These are phyloP conservation scores for Tolypocladium tropicale DNA, from an alignment of 2,329 filamentous ascomycete species.

Conservation along the genomic window DNA sequence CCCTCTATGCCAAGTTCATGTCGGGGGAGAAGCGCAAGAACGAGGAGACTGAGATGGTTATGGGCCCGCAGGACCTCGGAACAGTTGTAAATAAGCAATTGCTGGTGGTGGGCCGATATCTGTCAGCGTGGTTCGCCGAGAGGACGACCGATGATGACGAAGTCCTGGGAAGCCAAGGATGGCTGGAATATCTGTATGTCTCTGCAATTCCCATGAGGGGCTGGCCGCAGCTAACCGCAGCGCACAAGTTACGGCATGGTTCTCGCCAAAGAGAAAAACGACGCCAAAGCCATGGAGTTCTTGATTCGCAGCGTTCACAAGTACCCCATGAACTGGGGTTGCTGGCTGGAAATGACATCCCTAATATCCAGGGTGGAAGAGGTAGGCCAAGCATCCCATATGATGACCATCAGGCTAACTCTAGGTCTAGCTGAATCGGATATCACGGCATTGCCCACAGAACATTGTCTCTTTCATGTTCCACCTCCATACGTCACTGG, in stretches of 20 bases:
- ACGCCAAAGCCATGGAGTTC: constrained; percentile 73
- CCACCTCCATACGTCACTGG: constrained; percentile 80
- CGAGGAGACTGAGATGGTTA: constrained; percentile 94
- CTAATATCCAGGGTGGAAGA: constrained; percentile 74
- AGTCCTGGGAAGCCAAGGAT: constrained; percentile 65
- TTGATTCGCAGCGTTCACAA: constrained; percentile 80
- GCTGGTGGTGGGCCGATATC: constrained; percentile 58
- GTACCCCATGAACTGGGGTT: constrained; percentile 94
- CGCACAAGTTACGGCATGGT: constrained; percentile 70
- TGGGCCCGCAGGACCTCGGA: constrained; percentile 84
- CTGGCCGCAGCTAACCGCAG: not conserved
- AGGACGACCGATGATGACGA: constrained; percentile 48
- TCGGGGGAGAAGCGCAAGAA: constrained; percentile 93
- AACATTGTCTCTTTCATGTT: constrained; percentile 94
- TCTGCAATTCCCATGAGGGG: not conserved
- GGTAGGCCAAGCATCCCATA: constrained; percentile 36
- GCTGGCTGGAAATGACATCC: constrained; percentile 85
- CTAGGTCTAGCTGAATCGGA: constrained; percentile 53
- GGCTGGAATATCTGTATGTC: constrained; percentile 70
- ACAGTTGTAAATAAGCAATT: constrained; percentile 80
- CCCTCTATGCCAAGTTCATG: constrained; percentile 85
- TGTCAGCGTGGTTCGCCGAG: constrained; percentile 73
- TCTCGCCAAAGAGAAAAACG: constrained; percentile 82
- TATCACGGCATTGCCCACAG: constrained; percentile 65
- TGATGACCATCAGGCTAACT: not conserved